These are phyloP conservation scores for Micromonas pusilla DNA, from an alignment of 139 green algal species.

Conservation along the genomic window DNA sequence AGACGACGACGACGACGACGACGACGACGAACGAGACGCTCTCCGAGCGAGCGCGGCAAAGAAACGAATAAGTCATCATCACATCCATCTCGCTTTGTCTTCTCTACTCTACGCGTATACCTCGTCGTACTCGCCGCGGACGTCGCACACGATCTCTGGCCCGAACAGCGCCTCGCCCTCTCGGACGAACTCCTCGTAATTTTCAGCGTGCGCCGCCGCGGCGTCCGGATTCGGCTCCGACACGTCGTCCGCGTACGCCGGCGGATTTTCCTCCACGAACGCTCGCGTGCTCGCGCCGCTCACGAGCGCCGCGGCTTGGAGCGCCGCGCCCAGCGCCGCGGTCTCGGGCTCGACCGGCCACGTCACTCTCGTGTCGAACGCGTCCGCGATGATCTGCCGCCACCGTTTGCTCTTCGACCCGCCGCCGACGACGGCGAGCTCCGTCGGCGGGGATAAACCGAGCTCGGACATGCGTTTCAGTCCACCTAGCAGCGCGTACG, in stretches of 20 bases:
- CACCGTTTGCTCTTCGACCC: constrained; percentile 70
- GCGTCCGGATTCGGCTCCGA: not conserved
- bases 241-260: not conserved
- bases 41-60: too few species aligned
- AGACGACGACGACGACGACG: too few species aligned
- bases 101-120: too few species aligned
- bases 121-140: too few species aligned
- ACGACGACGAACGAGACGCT: too few species aligned
- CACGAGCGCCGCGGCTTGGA: constrained; percentile 71
- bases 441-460: constrained; percentile 16
- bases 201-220: too few species aligned
- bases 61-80: too few species aligned
- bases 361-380: constrained; percentile 52
- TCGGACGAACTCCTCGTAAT: not conserved
- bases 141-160: too few species aligned
- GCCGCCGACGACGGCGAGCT: constrained; percentile 72
- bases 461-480: constrained; percentile 24
- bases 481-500: constrained; percentile 63
- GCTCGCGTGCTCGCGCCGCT: not conserved
- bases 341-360: constrained; percentile 67
- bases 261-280: not conserved
- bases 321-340: constrained; percentile 69
- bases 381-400: constrained; percentile 73
- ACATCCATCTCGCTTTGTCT: too few species aligned
- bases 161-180: not conserved